A percentile compares a stretch with the other conserved stretches of the same genome.
phyloP scores from a whole-genome alignment of 345 rosid genomes.

The Lepidium africanum region DNA sequence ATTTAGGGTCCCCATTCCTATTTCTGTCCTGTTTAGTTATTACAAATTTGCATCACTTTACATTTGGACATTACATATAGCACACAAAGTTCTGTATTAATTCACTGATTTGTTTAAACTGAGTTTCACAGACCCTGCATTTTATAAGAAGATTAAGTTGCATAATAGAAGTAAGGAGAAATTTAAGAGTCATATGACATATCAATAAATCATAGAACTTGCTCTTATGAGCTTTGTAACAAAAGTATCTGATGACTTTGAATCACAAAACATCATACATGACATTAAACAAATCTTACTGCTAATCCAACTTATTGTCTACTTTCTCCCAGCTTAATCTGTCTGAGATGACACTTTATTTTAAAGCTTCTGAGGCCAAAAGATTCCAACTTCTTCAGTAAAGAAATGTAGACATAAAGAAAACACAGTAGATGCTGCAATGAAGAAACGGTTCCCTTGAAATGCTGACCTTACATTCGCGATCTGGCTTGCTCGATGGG shows the following conservation, averaged over 20 bases:
- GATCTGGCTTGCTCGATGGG: constrained; percentile 41
- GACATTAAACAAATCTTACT: neutral
- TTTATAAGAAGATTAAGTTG: neutral
- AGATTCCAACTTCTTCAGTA: constrained; percentile 4
- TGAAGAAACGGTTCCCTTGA: neutral
- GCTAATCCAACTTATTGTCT: constrained; percentile 3
- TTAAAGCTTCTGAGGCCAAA: neutral
- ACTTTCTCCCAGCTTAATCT: constrained; percentile 17
- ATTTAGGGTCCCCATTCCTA: constrained; percentile 8
- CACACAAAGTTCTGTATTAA: neutral
- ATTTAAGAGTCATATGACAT: neutral
- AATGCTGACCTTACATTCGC: constrained; percentile 27
- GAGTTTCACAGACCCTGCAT: neutral
- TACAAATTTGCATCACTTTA: neutral
- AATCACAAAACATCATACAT: neutral
- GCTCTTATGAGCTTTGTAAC: constrained; percentile 5
- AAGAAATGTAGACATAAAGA: neutral
- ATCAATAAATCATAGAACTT: constrained; percentile 2
- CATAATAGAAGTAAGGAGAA: neutral
- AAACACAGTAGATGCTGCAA: constrained; percentile 3
- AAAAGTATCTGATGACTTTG: constrained; percentile 2
- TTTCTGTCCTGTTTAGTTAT: neutral
- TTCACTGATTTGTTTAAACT: neutral
- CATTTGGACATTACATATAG: neutral
- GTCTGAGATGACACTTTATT: constrained; percentile 22